A percentile compares a stretch with the other conserved stretches of the same genome.
Evolutionary conservation across 2,329 filamentous ascomycete species (phyloP).

Genomic region (Teratosphaeria destructans): DNA sequence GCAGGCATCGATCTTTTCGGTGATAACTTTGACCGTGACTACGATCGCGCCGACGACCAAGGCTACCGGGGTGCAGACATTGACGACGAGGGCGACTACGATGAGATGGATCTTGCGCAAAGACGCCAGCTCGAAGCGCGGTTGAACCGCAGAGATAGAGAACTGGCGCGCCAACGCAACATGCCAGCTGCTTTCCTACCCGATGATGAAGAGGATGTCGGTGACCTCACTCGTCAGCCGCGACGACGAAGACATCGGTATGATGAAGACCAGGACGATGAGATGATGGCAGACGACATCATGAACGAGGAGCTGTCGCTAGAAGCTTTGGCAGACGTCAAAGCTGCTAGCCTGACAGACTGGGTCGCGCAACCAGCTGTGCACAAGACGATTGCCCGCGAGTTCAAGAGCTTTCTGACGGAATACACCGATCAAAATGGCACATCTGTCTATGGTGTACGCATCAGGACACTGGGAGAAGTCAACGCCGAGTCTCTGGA

Average conservation of each 20-base stretch:
- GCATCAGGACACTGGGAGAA: slow-evolving; percentile 91
- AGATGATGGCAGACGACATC: slow-evolving; percentile 80
- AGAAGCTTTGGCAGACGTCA: slow-evolving; percentile 84
- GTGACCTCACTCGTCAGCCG: slow-evolving; percentile 77
- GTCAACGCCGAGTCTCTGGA: slow-evolving; percentile 93
- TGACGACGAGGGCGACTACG: slow-evolving; percentile 69
- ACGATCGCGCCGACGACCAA: slow-evolving; percentile 43
- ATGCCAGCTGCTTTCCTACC: slow-evolving; percentile 65
- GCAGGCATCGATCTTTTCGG: slow-evolving; percentile 63
- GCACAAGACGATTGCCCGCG: slow-evolving; percentile 83
- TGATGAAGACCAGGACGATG: slow-evolving; percentile 85
- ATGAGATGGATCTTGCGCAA: slow-evolving; percentile 54
- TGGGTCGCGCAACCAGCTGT: slow-evolving; percentile 90
- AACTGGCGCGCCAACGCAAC: slow-evolving; percentile 55
- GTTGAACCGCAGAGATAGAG: slow-evolving; percentile 62
- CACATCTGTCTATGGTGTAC: slow-evolving; percentile 86
- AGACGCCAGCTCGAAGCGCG: slow-evolving; percentile 62
- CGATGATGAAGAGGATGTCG: slow-evolving; percentile 68
- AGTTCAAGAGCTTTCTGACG: slow-evolving; percentile 95
- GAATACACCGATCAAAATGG: slow-evolving; percentile 87
- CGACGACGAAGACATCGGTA: slow-evolving; percentile 80
- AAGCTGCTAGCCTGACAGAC: slow-evolving; percentile 83
- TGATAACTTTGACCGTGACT: slow-evolving; percentile 56
- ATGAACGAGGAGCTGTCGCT: slow-evolving; percentile 93
- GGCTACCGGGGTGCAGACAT: slow-evolving; percentile 60